Evolutionary conservation across 2,329 filamentous ascomycete genomes (phyloP).

Genomic region (Incumbomyces delicatus): DNA sequence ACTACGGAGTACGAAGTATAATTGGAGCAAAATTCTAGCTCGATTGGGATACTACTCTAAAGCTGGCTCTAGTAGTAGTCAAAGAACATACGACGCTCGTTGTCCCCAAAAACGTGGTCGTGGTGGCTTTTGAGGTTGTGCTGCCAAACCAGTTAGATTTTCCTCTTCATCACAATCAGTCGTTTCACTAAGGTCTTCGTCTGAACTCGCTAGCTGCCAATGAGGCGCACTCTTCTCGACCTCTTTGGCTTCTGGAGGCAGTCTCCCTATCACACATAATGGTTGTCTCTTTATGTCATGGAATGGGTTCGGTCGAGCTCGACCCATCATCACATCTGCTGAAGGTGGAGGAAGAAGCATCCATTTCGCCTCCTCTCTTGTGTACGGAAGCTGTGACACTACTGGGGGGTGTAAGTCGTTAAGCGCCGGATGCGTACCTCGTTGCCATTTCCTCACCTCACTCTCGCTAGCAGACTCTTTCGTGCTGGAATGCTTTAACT

Average conservation of each 20-base stretch:
- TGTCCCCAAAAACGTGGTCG: neutral
- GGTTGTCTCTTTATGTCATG: conserved; percentile 11
- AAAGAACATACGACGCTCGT: neutral
- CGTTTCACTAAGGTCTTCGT: neutral
- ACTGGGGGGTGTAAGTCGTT: conserved; percentile 82
- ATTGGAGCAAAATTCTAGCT: too few species aligned
- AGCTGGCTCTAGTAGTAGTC: neutral
- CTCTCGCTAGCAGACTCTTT: conserved; percentile 17
- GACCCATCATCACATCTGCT: conserved; percentile 83
- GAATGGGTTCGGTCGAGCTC: conserved; percentile 39
- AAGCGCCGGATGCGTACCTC: conserved; percentile 57
- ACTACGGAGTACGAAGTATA: too few species aligned
- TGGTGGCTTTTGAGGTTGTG: neutral
- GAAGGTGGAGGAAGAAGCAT: conserved; percentile 90
- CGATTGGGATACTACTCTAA: too few species aligned
- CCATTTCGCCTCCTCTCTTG: conserved; percentile 66
- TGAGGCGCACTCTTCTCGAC: neutral
- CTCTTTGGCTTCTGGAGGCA: neutral
- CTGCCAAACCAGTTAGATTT: too few species aligned
- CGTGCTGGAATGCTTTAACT: neutral
- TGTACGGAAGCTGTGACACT: conserved; percentile 62
- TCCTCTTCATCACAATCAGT: neutral
- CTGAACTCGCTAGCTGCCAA: neutral
- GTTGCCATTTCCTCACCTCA: conserved; percentile 24
- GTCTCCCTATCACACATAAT: conserved; percentile 15